These are phyloP conservation scores for Kluyveromyces siamensis DNA, from an alignment of 805 yeast species.

Conservation along the genomic window DNA sequence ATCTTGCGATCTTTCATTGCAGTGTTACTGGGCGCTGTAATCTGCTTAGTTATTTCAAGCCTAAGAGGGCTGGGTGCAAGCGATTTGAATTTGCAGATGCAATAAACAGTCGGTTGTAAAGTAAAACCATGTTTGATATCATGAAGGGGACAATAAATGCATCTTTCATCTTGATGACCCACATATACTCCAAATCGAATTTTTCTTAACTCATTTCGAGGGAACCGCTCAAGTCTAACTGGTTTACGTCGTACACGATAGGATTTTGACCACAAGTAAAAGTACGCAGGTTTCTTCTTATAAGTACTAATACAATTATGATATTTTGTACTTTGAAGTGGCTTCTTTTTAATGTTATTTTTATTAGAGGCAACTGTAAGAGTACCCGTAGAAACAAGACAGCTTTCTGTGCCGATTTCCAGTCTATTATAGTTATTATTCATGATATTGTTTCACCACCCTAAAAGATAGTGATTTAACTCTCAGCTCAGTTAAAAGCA, in stretches of 20 bases:
- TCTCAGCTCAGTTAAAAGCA: too few species aligned
- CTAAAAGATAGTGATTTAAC: too few species aligned
- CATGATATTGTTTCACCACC: too few species aligned
- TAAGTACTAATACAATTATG: not conserved
- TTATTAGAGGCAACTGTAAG: not conserved
- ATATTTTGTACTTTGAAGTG: not conserved
- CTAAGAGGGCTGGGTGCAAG: constrained; percentile 15
- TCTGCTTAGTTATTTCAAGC: constrained; percentile 3
- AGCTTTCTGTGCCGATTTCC: not conserved
- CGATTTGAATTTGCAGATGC: constrained; percentile 11
- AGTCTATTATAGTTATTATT: not conserved
- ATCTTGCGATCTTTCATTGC: not conserved
- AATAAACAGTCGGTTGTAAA: constrained; percentile 9
- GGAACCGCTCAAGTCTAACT: not conserved
- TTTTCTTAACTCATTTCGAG: not conserved
- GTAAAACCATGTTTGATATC: constrained; percentile 13
- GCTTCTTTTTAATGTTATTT: not conserved
- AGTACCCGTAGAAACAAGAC: not conserved
- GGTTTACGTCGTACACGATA: constrained; percentile 2
- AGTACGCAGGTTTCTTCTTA: constrained; percentile 1
- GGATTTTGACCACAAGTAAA: constrained; percentile 1
- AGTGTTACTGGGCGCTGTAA: not conserved
- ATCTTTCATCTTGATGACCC: constrained; percentile 13
- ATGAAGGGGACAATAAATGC: constrained; percentile 13
- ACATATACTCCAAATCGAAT: constrained; percentile 15